These are phyloP conservation scores for Leccinum incarnatum DNA, from an alignment of 768 basidiomycete species.

Conservation along the genomic window DNA sequence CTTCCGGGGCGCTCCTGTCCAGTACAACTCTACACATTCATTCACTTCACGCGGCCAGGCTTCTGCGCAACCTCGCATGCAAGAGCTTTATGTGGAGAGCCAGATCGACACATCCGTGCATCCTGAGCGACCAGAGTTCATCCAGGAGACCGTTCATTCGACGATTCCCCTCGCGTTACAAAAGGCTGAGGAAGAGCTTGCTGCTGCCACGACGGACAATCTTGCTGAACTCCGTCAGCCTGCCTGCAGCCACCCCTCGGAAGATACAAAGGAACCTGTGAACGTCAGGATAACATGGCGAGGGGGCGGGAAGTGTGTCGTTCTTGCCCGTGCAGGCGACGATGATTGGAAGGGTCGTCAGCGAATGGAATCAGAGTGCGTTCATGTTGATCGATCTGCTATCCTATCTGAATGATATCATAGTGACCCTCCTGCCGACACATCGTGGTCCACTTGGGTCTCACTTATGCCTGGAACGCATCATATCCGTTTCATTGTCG, in stretches of 20 bases:
- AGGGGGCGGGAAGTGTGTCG: constrained; percentile 60
- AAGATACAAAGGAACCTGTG: constrained; percentile 32
- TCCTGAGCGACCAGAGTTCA: constrained; percentile 37
- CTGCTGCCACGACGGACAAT: constrained; percentile 9
- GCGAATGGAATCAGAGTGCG: constrained; percentile 63
- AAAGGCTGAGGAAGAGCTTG: constrained; percentile 33
- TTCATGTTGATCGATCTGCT: constrained; percentile 15
- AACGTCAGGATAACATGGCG: constrained; percentile 61
- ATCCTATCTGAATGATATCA: constrained; percentile 16
- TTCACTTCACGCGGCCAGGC: constrained; percentile 36
- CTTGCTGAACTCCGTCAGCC: constrained; percentile 22
- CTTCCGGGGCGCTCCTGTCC: constrained; percentile 35
- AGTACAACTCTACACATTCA: constrained; percentile 45
- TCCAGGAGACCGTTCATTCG: constrained; percentile 59
- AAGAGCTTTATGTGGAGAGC: constrained; percentile 43
- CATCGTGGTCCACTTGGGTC: constrained; percentile 39
- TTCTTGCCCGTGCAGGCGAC: constrained; percentile 71
- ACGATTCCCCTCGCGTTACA: constrained; percentile 57
- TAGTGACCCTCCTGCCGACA: constrained; percentile 33
- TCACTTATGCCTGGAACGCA: constrained; percentile 85
- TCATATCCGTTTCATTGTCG: constrained; percentile 92
- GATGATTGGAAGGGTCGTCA: constrained; percentile 73
- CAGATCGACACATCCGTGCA: constrained; percentile 31
- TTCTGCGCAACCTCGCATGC: constrained; percentile 40
- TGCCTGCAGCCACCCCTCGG: constrained; percentile 19